A percentile compares a stretch with the other conserved stretches of the same genome.
These are phyloP conservation scores for Populus nigra DNA, from an alignment of 345 rosid genomes.

Conservation along the genomic window DNA sequence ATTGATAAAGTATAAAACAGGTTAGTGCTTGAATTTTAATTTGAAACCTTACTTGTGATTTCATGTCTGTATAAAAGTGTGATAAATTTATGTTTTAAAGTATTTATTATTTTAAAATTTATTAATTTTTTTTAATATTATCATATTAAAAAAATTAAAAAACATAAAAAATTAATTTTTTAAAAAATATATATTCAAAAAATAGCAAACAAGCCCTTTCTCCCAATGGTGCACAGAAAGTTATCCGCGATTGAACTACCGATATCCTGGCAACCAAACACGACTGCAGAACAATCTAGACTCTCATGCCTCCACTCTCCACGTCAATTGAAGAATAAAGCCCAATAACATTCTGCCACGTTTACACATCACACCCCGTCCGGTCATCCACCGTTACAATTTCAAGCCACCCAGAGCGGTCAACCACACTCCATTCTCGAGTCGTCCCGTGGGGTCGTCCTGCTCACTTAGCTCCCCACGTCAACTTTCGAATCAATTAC, in stretches of 20 bases:
- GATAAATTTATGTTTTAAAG: too few species aligned
- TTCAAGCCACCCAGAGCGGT: slow-evolving; percentile 10
- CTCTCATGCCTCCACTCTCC: background rate
- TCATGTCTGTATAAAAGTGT: too few species aligned
- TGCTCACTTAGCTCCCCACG: slow-evolving; percentile 39
- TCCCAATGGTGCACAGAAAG: background rate
- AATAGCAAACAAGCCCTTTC: background rate
- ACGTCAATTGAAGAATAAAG: background rate
- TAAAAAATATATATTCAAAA: too few species aligned
- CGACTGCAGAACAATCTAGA: background rate
- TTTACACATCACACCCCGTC: background rate
- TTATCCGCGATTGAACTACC: background rate
- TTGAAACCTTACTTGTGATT: too few species aligned
- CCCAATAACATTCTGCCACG: slow-evolving; percentile 31
- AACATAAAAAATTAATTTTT: too few species aligned
- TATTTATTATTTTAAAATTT: too few species aligned
- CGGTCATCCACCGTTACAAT: slow-evolving; percentile 20
- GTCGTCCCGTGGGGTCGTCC: slow-evolving; percentile 29
- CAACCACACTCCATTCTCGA: slow-evolving; percentile 9
- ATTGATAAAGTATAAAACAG: too few species aligned
- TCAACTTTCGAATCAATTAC: slow-evolving; percentile 18
- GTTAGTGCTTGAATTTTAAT: too few species aligned
- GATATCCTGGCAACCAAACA: background rate
- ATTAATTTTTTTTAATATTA: too few species aligned
- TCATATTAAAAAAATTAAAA: too few species aligned